These are phyloP conservation scores for Dendrobium chrysotoxum DNA, from an alignment of 106 monocot genomes.

Conservation along the genomic window DNA sequence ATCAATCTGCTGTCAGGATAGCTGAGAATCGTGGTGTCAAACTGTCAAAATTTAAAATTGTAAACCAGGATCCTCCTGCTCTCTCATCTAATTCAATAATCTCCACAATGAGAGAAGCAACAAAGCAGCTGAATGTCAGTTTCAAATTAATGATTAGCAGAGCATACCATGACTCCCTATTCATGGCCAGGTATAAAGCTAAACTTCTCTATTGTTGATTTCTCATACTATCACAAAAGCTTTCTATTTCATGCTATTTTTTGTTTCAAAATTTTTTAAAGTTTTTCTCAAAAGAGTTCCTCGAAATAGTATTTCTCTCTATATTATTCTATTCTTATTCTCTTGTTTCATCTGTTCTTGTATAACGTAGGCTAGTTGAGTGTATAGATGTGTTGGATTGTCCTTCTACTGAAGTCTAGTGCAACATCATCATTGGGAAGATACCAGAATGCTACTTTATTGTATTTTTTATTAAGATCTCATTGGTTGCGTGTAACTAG, in stretches of 20 bases:
- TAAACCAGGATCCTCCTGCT: slow-evolving; percentile 96
- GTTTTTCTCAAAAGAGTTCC: not conserved
- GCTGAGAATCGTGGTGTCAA: slow-evolving; percentile 57
- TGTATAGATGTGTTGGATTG: not conserved
- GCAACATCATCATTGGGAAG: not conserved
- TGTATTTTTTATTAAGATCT: not conserved
- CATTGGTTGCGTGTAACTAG: too few relatives aligned
- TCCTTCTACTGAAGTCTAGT: not conserved
- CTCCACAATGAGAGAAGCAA: slow-evolving; percentile 49
- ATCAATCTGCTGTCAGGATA: slow-evolving; percentile 60
- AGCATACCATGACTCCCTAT: slow-evolving; percentile 97
- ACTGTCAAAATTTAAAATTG: slow-evolving; percentile 69
- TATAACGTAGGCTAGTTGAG: not conserved
- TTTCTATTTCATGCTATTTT: not conserved
- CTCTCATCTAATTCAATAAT: slow-evolving; percentile 48
- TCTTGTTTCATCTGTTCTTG: not conserved
- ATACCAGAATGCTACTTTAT: not conserved
- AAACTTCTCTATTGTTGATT: not conserved
- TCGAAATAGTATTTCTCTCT: not conserved
- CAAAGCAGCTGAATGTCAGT: slow-evolving; percentile 58
- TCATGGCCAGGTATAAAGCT: slow-evolving; percentile 84
- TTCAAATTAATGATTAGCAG: slow-evolving; percentile 88
- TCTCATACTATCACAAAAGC: not conserved
- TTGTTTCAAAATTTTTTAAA: not conserved
- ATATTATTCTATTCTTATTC: not conserved